These are phyloP conservation scores for Hypoxylon perforatum DNA, from an alignment of 495 filamentous ascomycete genomes.

Conservation along the genomic window DNA sequence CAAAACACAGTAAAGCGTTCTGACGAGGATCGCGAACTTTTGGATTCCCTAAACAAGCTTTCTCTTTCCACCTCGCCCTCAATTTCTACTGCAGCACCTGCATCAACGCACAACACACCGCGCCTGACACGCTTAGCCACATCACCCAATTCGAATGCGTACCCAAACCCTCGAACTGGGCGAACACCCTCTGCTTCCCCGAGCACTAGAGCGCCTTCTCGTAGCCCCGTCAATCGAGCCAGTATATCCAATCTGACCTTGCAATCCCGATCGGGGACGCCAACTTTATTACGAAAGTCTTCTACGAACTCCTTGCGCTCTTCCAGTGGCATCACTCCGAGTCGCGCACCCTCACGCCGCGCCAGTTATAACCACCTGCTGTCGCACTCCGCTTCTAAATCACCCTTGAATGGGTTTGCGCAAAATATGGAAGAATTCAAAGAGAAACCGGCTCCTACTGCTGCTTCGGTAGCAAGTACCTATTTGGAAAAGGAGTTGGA, in stretches of 20 bases:
- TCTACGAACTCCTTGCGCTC: constrained; percentile 67
- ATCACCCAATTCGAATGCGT: constrained; percentile 17
- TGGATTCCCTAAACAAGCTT: constrained; percentile 55
- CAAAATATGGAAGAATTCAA: constrained; percentile 51
- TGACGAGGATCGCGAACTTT: constrained; percentile 47
- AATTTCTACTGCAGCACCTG: constrained; percentile 39
- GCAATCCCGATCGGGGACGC: constrained; percentile 61
- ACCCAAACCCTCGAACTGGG: constrained; percentile 5
- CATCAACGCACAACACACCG: constrained; percentile 15
- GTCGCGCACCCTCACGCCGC: constrained; percentile 56
- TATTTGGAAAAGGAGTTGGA: constrained; percentile 77
- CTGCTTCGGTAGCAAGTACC: constrained; percentile 73
- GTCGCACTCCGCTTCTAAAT: constrained; percentile 51
- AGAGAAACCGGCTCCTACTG: constrained; percentile 64
- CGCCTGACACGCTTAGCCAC: constrained; percentile 37
- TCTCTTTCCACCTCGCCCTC: constrained; percentile 50
- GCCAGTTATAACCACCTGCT: constrained; percentile 60
- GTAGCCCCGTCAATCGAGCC: constrained; percentile 62
- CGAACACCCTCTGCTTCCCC: constrained; percentile 45
- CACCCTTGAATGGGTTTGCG: constrained; percentile 43
- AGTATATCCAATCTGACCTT: constrained; percentile 41
- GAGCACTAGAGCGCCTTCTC: constrained; percentile 52
- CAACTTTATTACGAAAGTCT: constrained; percentile 61
- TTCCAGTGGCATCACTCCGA: constrained; percentile 52
- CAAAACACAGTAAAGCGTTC: constrained; percentile 31